These are phyloP conservation scores for Candida pseudoglaebosa DNA, from an alignment of 805 yeast genomes.

Conservation along the genomic window DNA sequence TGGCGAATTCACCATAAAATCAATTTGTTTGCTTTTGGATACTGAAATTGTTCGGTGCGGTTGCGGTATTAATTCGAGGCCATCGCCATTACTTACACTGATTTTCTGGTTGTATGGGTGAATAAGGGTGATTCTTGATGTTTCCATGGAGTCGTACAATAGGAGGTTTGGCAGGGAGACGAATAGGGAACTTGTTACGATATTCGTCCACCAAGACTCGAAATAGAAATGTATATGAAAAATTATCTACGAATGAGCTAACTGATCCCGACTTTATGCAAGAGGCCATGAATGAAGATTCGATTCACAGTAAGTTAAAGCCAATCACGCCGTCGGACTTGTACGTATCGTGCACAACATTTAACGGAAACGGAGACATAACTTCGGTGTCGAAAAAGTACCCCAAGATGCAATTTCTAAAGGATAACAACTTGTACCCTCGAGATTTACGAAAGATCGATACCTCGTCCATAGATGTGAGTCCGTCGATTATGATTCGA, in stretches of 20 bases:
- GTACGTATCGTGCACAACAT: slow-evolving; percentile 74
- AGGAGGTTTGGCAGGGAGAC: neutral
- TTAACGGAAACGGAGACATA: slow-evolving; percentile 67
- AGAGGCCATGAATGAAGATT: neutral
- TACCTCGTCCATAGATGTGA: slow-evolving; percentile 67
- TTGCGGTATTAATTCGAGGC: too few species aligned
- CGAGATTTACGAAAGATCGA: slow-evolving; percentile 86
- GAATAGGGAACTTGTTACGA: neutral
- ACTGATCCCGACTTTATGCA: neutral
- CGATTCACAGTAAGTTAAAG: slow-evolving; percentile 9
- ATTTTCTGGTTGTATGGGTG: too few species aligned
- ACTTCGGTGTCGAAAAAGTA: slow-evolving; percentile 67
- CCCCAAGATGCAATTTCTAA: slow-evolving; percentile 67
- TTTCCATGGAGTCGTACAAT: neutral
- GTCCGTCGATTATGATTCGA: slow-evolving; percentile 84
- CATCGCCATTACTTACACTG: too few species aligned
- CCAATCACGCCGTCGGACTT: slow-evolving; percentile 48
- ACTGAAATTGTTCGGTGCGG: too few species aligned
- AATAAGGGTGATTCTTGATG: neutral
- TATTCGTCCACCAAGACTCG: slow-evolving; percentile 1
- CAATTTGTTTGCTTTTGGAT: too few species aligned
- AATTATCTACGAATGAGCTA: neutral
- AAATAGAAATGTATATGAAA: slow-evolving; percentile 1
- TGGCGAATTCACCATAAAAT: too few species aligned
- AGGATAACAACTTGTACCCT: slow-evolving; percentile 71